Conservation (phyloP, 768 basidiomycete genomes). For the Collybia sp. region DNA sequence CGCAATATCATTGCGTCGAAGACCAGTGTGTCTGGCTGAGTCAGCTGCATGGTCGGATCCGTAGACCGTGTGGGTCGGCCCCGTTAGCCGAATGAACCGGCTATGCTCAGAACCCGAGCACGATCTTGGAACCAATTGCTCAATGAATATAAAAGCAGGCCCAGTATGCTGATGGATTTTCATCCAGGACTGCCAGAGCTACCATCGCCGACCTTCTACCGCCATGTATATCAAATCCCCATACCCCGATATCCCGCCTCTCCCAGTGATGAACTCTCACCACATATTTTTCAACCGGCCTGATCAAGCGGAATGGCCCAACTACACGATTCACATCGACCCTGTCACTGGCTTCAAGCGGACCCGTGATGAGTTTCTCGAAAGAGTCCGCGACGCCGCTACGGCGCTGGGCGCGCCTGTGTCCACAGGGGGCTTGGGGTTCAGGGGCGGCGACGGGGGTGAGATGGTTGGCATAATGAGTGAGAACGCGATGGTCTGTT, state of each 20-base stretch:
- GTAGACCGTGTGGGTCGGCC: too few relatives aligned
- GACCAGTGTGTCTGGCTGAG: too few relatives aligned
- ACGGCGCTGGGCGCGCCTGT: conserved; percentile 34
- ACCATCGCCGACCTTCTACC: too few relatives aligned
- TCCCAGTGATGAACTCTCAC: conserved; percentile 38
- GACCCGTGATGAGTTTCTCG: conserved; percentile 33
- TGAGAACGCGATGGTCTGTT: conserved; percentile 40
- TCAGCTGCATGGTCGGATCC: too few relatives aligned
- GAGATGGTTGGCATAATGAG: conserved; percentile 52
- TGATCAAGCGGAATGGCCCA: conserved; percentile 33
- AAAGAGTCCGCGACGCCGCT: conserved; percentile 37
- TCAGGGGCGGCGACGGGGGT: conserved; percentile 23
- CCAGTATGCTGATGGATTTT: too few relatives aligned
- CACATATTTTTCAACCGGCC: conserved; percentile 37
- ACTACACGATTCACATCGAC: conserved; percentile 42
- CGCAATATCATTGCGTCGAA: too few relatives aligned
- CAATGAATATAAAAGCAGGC: too few relatives aligned
- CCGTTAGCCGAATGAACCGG: too few relatives aligned
- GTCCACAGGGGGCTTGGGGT: conserved; percentile 37
- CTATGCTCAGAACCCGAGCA: too few relatives aligned
- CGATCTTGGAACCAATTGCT: too few relatives aligned
- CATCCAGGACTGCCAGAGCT: too few relatives aligned
- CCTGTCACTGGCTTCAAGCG: conserved; percentile 32
- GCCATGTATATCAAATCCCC: conserved; percentile 39
- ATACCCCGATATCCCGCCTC: conserved; percentile 33